phyloP scores from a whole-genome alignment of 106 monocot genomes.

The Dioscorea dumetorum region DNA sequence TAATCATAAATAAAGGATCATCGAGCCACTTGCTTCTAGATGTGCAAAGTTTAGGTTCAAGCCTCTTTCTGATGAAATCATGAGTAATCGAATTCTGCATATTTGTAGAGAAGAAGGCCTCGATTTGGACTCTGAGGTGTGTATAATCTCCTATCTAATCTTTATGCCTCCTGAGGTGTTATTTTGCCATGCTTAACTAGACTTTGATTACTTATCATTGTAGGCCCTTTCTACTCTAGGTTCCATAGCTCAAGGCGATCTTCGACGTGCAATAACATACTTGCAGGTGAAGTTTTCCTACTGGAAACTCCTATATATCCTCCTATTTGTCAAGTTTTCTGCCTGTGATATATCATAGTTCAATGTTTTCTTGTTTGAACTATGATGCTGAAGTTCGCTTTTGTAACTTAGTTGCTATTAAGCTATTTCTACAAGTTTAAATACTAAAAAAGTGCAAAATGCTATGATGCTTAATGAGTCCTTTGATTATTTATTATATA shows the following conservation, averaged over 20 bases:
- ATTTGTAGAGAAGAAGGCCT: slow-evolving; percentile 88
- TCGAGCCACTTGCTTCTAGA: slow-evolving; percentile 98
- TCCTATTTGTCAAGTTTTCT: neutral
- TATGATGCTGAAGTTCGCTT: too few relatives aligned
- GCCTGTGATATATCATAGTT: neutral
- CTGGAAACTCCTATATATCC: neutral
- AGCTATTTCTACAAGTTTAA: neutral
- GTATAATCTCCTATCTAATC: neutral
- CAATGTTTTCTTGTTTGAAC: too few relatives aligned
- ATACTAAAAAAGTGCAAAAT: too few relatives aligned
- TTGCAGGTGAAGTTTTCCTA: slow-evolving; percentile 56
- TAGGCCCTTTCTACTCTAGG: slow-evolving; percentile 83
- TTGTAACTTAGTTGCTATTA: neutral
- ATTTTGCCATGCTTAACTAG: neutral
- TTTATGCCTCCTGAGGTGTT: neutral
- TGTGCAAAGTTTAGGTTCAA: slow-evolving; percentile 99
- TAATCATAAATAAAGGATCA: slow-evolving; percentile 51
- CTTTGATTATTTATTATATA: too few relatives aligned
- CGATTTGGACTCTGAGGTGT: slow-evolving; percentile 76
- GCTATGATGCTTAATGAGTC: too few relatives aligned
- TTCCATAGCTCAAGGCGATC: slow-evolving; percentile 90
- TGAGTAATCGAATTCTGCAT: slow-evolving; percentile 75
- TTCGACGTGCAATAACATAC: slow-evolving; percentile 97
- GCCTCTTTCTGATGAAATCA: slow-evolving; percentile 74
- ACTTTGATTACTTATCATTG: neutral